Percentiles rank a stretch among this genome's conserved stretches.
Evolutionary conservation across 2,329 filamentous ascomycete genomes (phyloP).

Genomic region (Penicillium sp.): DNA sequence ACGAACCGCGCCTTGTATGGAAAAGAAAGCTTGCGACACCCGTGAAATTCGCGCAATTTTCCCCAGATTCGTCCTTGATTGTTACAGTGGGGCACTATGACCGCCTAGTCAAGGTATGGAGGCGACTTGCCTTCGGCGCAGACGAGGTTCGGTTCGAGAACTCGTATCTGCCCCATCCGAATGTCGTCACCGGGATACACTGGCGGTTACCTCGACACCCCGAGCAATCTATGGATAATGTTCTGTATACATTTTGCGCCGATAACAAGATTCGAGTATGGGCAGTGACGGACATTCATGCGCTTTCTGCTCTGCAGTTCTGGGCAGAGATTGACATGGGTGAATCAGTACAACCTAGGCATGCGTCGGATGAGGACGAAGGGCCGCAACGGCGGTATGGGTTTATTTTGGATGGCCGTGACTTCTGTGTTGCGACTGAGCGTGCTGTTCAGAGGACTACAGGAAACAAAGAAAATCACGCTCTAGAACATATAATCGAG

Average conservation of each 20-base stretch:
- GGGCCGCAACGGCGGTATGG: constrained; percentile 59
- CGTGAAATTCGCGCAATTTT: constrained; percentile 73
- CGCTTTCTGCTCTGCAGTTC: constrained; percentile 70
- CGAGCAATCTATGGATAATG: constrained; percentile 78
- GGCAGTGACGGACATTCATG: constrained; percentile 72
- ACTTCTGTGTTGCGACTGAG: constrained; percentile 77
- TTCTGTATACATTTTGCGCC: constrained; percentile 83
- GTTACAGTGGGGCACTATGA: constrained; percentile 78
- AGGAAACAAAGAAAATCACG: constrained; percentile 63
- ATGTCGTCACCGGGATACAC: constrained; percentile 74
- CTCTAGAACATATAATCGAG: constrained; percentile 80
- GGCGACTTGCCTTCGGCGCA: constrained; percentile 76
- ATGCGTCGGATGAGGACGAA: constrained; percentile 40
- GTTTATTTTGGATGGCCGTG: constrained; percentile 78
- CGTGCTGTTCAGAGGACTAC: constrained; percentile 66
- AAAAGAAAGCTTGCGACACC: constrained; percentile 70
- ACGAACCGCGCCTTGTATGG: constrained; percentile 61
- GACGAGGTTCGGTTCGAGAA: constrained; percentile 87
- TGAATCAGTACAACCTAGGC: constrained; percentile 64
- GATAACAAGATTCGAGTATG: constrained; percentile 82
- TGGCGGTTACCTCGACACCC: constrained; percentile 79
- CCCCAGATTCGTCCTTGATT: constrained; percentile 83
- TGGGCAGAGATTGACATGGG: constrained; percentile 79
- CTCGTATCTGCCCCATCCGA: constrained; percentile 82
- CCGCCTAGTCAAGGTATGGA: constrained; percentile 87